Percentiles rank a stretch among this genome's conserved stretches.
Conservation (phyloP, 495 filamentous ascomycete genomes). For the Penicillium steckii region DNA sequence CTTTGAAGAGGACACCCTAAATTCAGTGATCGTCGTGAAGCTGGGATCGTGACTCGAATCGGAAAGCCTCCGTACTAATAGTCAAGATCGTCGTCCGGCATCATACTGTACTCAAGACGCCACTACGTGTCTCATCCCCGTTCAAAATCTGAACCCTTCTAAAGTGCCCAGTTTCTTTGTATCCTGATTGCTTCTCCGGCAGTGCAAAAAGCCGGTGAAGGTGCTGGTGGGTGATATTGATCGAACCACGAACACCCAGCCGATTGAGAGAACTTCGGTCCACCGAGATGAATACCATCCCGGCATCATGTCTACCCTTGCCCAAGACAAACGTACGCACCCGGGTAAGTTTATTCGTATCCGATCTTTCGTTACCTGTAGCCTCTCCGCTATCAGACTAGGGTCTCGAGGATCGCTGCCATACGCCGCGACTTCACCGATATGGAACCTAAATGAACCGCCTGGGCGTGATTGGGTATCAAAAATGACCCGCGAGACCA, state of each 20-base stretch:
- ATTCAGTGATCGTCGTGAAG: constrained; percentile 47
- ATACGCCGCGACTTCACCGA: constrained; percentile 36
- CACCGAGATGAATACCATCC: constrained; percentile 46
- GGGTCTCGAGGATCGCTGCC: constrained; percentile 24
- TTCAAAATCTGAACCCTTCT: constrained; percentile 38
- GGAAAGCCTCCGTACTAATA: constrained; percentile 52
- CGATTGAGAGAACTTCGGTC: constrained; percentile 44
- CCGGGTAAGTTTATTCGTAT: no score
- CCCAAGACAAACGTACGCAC: constrained; percentile 52
- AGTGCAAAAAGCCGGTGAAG: constrained; percentile 45
- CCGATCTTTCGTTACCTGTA: constrained; percentile 42
- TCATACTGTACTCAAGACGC: constrained; percentile 41
- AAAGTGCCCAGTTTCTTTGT: constrained; percentile 36
- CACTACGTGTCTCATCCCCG: constrained; percentile 51
- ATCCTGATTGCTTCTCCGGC: constrained; percentile 38
- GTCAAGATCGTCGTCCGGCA: constrained; percentile 51
- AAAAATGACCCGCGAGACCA: constrained; percentile 36
- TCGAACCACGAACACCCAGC: constrained; percentile 46
- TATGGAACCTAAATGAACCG: constrained; percentile 46
- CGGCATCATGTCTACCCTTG: constrained; percentile 36
- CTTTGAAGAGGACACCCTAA: constrained; percentile 42
- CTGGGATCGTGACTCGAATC: constrained; percentile 49
- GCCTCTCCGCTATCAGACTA: constrained; percentile 19
- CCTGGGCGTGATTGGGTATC: constrained; percentile 35
- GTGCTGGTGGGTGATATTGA: constrained; percentile 22